Conservation (phyloP, 768 basidiomycete genomes). For the Russula vinacea region DNA sequence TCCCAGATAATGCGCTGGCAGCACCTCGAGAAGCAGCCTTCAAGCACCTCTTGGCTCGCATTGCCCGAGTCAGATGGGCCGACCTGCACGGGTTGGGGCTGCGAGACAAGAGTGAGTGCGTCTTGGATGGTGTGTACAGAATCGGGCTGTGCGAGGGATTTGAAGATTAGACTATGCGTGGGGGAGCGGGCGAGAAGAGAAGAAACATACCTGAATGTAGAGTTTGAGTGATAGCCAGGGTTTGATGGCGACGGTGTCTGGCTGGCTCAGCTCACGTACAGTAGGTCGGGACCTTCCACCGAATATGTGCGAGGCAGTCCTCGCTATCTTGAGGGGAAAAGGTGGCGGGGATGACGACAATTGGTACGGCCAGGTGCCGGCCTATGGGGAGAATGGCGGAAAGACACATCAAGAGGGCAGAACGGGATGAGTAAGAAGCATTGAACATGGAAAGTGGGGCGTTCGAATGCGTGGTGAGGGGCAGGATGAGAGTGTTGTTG, state of each 20-base stretch:
- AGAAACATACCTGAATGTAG: conserved; percentile 70
- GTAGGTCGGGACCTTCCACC: conserved; percentile 89
- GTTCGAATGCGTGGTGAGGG: no score
- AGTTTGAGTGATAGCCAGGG: conserved; percentile 87
- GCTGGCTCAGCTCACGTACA: conserved; percentile 72
- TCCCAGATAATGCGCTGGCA: no score
- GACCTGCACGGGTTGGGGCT: conserved; percentile 78
- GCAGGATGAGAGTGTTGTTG: no score
- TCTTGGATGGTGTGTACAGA: conserved; percentile 76
- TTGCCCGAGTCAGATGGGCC: conserved; percentile 47
- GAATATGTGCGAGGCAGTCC: conserved; percentile 85
- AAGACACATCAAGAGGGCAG: no score
- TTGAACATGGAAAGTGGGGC: no score
- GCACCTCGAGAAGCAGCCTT: conserved; percentile 77
- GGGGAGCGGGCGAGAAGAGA: not conserved
- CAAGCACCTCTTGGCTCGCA: conserved; percentile 64
- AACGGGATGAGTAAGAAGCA: no score
- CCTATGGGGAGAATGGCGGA: no score
- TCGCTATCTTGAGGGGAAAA: no score
- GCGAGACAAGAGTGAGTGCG: conserved; percentile 71
- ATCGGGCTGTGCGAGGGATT: conserved; percentile 49
- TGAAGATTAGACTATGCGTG: not conserved
- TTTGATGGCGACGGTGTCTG: conserved; percentile 84
- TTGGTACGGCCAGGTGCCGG: no score
- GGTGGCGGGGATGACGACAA: no score